Conservation (phyloP, 495 filamentous ascomycete species). For the Penicillium subrubescens region DNA sequence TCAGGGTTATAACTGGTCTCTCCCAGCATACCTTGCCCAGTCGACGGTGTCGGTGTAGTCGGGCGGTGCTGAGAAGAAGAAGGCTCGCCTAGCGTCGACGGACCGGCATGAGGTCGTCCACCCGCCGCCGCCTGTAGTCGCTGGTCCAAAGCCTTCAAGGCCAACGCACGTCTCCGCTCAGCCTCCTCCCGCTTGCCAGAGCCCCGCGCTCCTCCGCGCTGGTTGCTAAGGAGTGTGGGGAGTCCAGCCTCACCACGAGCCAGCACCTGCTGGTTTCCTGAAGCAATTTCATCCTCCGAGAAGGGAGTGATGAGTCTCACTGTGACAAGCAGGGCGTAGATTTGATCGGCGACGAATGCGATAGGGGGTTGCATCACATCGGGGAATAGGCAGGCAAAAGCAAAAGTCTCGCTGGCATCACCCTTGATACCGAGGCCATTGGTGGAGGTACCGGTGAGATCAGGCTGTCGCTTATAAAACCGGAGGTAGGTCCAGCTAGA, state of each 20-base stretch:
- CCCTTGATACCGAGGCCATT: constrained; percentile 61
- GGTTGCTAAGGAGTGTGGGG: constrained; percentile 58
- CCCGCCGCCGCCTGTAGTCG: constrained; percentile 80
- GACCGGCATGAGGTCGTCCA: constrained; percentile 35
- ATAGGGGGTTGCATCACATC: constrained; percentile 80
- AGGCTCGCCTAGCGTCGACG: constrained; percentile 37
- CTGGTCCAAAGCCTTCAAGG: constrained; percentile 89
- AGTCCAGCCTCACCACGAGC: constrained; percentile 68
- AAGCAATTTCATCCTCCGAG: constrained; percentile 79
- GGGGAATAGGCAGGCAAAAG: constrained; percentile 93
- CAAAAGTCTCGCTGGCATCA: constrained; percentile 93
- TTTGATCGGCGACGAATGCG: constrained; percentile 66
- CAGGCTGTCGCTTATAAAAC: constrained; percentile 85
- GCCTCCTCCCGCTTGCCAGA: constrained; percentile 79
- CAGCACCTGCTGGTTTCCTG: constrained; percentile 71
- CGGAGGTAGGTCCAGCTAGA: constrained; percentile 94
- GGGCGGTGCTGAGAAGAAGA: constrained; percentile 45
- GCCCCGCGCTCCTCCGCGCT: constrained; percentile 41
- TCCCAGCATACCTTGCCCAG: constrained; percentile 57
- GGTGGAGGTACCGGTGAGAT: constrained; percentile 55
- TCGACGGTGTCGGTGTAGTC: constrained; percentile 32
- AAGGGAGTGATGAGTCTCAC: constrained; percentile 83
- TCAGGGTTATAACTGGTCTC: constrained; percentile 72
- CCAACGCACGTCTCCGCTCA: constrained; percentile 84
- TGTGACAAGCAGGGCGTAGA: constrained; percentile 74